Conservation (phyloP, 1,284 basidiomycete species). For the Pseudozyma hubeiensis region DNA sequence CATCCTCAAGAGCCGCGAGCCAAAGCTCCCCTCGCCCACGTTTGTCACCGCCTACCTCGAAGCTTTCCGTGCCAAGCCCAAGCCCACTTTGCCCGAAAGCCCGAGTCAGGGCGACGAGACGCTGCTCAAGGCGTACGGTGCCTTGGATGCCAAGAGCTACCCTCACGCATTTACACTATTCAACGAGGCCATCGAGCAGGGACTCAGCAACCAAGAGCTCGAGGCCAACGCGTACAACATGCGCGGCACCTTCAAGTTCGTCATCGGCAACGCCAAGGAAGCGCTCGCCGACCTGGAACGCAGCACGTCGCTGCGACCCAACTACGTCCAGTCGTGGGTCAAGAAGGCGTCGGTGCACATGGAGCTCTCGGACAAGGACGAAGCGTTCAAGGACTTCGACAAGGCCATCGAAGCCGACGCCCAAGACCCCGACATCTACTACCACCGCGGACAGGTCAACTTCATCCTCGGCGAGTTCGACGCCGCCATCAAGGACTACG, state of each 20-base stretch:
- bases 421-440: constrained; percentile 94
- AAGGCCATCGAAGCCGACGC: constrained; percentile 85
- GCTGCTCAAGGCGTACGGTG: constrained; percentile 82
- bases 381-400: constrained; percentile 91
- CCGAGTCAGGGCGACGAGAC: constrained; percentile 85
- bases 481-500: constrained; percentile 89
- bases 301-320: constrained; percentile 79
- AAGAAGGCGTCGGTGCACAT: constrained; percentile 98
- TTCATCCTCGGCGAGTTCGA: constrained; percentile 94
- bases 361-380: constrained; percentile 78
- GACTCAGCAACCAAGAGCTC: constrained; percentile 78
- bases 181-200: constrained; percentile 89
- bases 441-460: constrained; percentile 97
- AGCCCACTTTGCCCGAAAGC: constrained; percentile 80
- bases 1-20: constrained; percentile 81
- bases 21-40: constrained; percentile 86
- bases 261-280: constrained; percentile 84
- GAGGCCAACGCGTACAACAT: constrained; percentile 91
- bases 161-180: constrained; percentile 82
- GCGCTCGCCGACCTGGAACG: constrained; percentile 87
- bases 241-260: constrained; percentile 85
- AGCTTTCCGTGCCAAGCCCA: constrained; percentile 86
- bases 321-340: constrained; percentile 89
- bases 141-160: constrained; percentile 88
- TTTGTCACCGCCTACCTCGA: constrained; percentile 97